Evolutionary conservation across 306 rosid species (phyloP), one percentile per base, ranked within the genome.

Genomic region (Delonix regia): DNA sequence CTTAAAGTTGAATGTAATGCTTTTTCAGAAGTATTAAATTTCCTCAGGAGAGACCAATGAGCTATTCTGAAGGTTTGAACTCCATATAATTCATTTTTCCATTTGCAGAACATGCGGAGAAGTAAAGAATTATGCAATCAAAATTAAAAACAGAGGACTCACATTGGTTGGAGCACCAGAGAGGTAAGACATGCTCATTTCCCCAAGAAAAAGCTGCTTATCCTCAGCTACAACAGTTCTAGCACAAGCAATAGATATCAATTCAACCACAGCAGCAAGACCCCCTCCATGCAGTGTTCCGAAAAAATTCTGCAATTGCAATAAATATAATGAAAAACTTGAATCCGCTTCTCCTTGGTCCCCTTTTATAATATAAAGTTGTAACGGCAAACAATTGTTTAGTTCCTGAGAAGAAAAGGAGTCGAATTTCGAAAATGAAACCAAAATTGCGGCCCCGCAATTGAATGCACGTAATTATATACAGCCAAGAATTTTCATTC

Each of bases 121-220:
- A 5, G 30, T 21, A 75, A 3, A 12, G 18, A 25, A 56, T 38
- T 71, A 63, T 16, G 73, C 5, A 51, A 57, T 45, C 57, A 38
- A 4, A 48, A 14, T 22, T 49, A 60, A 70, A 76, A 59, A 60
- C 42, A 80, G 56, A 59, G 11, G 51, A 81, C 90, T 86, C 42
- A 86, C 90, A 44, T 81, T 57, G 21, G 0, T 5, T 11, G 84
- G 75, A 69, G 90, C 75, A 71, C 56, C 75, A 71, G 90, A 83
- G 47, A 83, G 84, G 80, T 81, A 86, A 78, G 87, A 83, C 44
- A 83, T 59, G 80, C 82, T 81, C 14, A 81, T 9, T 81, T 86
- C 87, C 44, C 86, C 90, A 9, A 86, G 87, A 78, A 78, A 83
- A 45, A 86, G 76, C 52, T 81, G 84, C 57, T 78, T 86, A 71